These are phyloP conservation scores for Macrolepiota albuminosa DNA, from an alignment of 768 basidiomycete species.

Conservation along the genomic window DNA sequence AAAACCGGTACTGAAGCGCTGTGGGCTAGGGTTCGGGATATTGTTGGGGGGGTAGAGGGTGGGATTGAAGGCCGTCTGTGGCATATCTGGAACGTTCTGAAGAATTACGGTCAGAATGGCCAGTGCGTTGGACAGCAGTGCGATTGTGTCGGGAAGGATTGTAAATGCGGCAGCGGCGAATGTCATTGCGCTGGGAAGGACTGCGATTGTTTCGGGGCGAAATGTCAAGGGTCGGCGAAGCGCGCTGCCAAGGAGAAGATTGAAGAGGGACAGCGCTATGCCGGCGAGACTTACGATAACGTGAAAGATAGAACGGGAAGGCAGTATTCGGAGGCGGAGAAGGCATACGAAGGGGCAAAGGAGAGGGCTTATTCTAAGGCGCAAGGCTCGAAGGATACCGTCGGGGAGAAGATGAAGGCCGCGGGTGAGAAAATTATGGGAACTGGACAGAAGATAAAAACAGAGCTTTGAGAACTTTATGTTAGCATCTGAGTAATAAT, in stretches of 20 bases:
- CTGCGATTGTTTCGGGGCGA: slow-evolving; percentile 7
- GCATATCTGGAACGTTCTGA: slow-evolving; percentile 40
- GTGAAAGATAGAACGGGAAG: slow-evolving; percentile 17
- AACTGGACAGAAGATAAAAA: slow-evolving; percentile 31
- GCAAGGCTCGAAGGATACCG: slow-evolving; percentile 24
- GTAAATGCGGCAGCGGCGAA: not conserved
- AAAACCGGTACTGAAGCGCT: slow-evolving; percentile 51
- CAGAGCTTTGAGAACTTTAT: slow-evolving; percentile 27
- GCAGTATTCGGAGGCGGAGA: slow-evolving; percentile 10
- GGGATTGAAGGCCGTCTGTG: slow-evolving; percentile 75
- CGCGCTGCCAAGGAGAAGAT: slow-evolving; percentile 25
- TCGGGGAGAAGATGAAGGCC: slow-evolving; percentile 33
- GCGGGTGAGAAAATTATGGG: slow-evolving; percentile 34
- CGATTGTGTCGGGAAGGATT: slow-evolving; percentile 9
- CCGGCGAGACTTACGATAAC: slow-evolving; percentile 23
- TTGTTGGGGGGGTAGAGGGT: slow-evolving; percentile 62
- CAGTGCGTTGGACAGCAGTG: slow-evolving; percentile 18
- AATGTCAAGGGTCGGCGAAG: slow-evolving; percentile 7
- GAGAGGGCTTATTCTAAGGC: slow-evolving; percentile 27
- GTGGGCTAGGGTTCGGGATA: slow-evolving; percentile 57
- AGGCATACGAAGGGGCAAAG: slow-evolving; percentile 17
- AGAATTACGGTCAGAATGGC: slow-evolving; percentile 21
- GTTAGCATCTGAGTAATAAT: not conserved
- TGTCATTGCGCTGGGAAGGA: slow-evolving; percentile 5
- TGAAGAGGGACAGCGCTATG: slow-evolving; percentile 20